A percentile compares a stretch with the other conserved stretches of the same genome.
phyloP scores from a whole-genome alignment of 1,139 yeast genomes.

The Kodamaea derodonti region DNA sequence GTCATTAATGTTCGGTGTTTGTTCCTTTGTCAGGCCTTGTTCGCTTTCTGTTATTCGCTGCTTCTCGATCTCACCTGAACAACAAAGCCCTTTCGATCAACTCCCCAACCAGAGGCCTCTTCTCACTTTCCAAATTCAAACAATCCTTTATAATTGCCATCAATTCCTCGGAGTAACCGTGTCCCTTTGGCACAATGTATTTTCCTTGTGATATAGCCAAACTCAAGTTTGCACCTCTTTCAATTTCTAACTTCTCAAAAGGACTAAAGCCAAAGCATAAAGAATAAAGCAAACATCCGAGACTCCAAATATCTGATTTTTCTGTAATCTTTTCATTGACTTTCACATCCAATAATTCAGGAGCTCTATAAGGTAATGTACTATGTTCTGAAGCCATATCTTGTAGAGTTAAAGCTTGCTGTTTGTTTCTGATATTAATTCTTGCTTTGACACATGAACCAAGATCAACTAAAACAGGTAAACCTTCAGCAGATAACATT shows the following conservation, averaged over 20 bases:
- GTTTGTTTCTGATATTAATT: constrained; percentile 50
- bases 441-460: constrained; percentile 77
- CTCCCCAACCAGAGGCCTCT: constrained; percentile 62
- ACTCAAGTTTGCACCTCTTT: constrained; percentile 76
- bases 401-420: constrained; percentile 71
- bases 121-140: constrained; percentile 52
- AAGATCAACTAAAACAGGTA: constrained; percentile 78
- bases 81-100: constrained; percentile 48
- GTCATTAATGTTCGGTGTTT: too few relatives aligned
- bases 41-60: too few relatives aligned
- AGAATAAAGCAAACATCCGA: constrained; percentile 80
- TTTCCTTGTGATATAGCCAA: constrained; percentile 74
- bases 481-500: constrained; percentile 69
- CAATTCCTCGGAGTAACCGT: constrained; percentile 53
- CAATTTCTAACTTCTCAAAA: constrained; percentile 77
- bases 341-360: constrained; percentile 78
- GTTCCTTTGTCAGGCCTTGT: too few relatives aligned
- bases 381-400: constrained; percentile 85
- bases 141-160: constrained; percentile 57
- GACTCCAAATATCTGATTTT: constrained; percentile 83
- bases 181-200: constrained; percentile 55
- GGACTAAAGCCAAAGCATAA: constrained; percentile 80
- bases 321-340: constrained; percentile 63
- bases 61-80: too few relatives aligned
- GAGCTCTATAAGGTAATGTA: constrained; percentile 85